Percentiles rank a stretch among this genome's conserved stretches.
Conservation (phyloP, 176 grass and related monocot genomes). For the Musa beccarii region DNA sequence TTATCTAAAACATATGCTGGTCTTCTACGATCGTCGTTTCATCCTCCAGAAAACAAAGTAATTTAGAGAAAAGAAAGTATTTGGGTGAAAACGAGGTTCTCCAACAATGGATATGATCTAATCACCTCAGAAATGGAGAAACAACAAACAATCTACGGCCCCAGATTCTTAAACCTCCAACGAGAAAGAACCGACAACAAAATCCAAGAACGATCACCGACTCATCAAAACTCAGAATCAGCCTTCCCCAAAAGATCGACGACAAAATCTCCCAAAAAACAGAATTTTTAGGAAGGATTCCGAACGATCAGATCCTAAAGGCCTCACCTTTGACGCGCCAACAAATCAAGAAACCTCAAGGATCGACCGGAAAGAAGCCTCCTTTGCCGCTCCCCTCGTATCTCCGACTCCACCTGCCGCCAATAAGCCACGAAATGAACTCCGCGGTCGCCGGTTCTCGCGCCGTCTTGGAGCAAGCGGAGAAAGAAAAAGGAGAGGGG, state of each 20-base stretch:
- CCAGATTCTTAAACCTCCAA: too few relatives aligned
- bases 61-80: neutral
- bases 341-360: constrained; percentile 1
- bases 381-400: neutral
- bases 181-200: neutral
- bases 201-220: neutral
- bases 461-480: too few relatives aligned
- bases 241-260: neutral
- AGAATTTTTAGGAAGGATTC: neutral
- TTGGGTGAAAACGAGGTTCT: too few relatives aligned
- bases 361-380: neutral
- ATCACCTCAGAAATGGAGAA: neutral
- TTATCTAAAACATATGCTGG: neutral
- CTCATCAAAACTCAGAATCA: neutral
- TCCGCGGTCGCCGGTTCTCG: too few relatives aligned
- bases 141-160: neutral
- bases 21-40: neutral
- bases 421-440: too few relatives aligned
- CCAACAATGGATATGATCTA: neutral
- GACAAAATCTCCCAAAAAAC: neutral
- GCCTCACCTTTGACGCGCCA: neutral
- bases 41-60: neutral
- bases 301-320: neutral
- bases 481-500: too few relatives aligned
- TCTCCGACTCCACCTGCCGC: too few relatives aligned